Percentiles rank a stretch among this genome's conserved stretches.
Conservation (phyloP, 1,284 basidiomycete species). For the Leccinum solheimii region DNA sequence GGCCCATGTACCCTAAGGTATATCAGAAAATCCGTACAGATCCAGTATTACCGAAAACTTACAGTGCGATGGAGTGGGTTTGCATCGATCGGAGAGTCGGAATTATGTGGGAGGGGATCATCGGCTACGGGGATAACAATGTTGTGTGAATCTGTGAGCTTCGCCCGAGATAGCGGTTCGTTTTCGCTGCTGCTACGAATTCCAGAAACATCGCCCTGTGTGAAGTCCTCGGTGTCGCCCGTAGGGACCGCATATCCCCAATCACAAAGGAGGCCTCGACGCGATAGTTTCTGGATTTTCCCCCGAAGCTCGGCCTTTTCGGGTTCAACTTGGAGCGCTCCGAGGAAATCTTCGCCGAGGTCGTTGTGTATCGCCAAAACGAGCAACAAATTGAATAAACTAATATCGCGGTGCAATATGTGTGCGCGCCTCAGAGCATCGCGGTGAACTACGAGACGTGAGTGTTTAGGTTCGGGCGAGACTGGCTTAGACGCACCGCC, state of each 20-base stretch:
- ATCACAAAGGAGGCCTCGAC: background rate
- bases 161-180: background rate
- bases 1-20: background rate
- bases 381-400: background rate
- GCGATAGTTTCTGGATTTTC: background rate
- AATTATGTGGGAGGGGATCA: background rate
- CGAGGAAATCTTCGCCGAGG: background rate
- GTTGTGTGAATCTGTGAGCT: background rate
- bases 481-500: background rate
- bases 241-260: background rate
- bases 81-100: background rate
- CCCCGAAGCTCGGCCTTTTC: background rate
- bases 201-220: background rate
- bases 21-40: background rate
- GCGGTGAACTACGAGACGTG: background rate
- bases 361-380: background rate
- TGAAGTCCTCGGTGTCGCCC: background rate
- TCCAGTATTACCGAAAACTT: background rate
- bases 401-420: background rate
- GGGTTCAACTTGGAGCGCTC: background rate
- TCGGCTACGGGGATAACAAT: background rate
- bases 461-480: background rate
- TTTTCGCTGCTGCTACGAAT: background rate
- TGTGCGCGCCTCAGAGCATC: background rate
- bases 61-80: background rate